Conservation (phyloP, 257 asterid genomes). For the Petrea volubilis region DNA sequence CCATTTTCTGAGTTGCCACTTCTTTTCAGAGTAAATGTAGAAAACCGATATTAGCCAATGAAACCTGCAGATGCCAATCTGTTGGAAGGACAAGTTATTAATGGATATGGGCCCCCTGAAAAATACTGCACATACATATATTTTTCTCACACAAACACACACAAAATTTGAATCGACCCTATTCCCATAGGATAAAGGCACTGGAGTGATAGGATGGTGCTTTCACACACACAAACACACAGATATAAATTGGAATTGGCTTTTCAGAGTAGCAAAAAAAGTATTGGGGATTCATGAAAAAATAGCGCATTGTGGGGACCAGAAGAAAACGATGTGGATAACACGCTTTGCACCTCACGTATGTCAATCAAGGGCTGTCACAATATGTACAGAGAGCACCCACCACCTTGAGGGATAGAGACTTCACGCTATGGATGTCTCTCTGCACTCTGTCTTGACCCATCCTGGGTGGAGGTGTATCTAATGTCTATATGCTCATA, state of each 20-base stretch:
- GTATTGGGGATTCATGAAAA: not conserved
- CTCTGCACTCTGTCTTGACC: too few relatives aligned
- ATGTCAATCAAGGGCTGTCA: slow-evolving; percentile 14
- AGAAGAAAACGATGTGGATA: not conserved
- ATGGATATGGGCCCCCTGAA: not conserved
- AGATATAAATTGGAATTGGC: not conserved
- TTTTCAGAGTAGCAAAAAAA: not conserved
- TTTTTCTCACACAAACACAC: not conserved
- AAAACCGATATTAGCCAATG: not conserved
- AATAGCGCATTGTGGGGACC: not conserved
- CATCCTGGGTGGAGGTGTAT: too few relatives aligned
- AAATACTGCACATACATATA: not conserved
- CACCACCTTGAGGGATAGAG: not conserved
- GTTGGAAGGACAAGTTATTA: not conserved
- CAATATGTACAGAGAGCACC: not conserved
- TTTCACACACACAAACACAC: not conserved
- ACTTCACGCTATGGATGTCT: not conserved
- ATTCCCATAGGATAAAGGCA: not conserved
- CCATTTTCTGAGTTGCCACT: not conserved
- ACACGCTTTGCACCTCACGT: slow-evolving; percentile 7
- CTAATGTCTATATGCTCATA: too few relatives aligned
- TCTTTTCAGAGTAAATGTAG: not conserved
- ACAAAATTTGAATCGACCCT: not conserved
- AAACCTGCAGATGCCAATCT: not conserved
- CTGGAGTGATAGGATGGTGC: not conserved